A percentile compares a stretch with the other conserved stretches of the same genome.
phyloP scores from a whole-genome alignment of 176 grass and related monocot genomes.

The Saccharum officinarum region DNA sequence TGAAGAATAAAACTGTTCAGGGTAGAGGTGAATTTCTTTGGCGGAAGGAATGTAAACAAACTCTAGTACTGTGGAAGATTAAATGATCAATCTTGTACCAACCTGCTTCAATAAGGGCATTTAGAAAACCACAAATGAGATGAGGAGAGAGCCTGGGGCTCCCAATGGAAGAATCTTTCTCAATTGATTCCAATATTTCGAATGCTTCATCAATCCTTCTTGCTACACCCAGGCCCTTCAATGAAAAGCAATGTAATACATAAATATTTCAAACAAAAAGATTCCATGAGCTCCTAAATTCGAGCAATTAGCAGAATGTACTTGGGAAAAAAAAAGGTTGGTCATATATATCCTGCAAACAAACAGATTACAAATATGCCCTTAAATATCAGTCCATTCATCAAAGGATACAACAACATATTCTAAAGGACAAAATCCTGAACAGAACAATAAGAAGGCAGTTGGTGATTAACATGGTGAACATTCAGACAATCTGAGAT shows the following conservation, averaged over 20 bases:
- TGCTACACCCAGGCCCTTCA: slow-evolving; percentile 85
- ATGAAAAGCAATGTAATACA: slow-evolving; percentile 25
- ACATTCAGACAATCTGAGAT: background rate
- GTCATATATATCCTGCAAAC: background rate
- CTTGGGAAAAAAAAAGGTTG: background rate
- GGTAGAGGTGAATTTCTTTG: background rate
- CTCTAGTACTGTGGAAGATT: slow-evolving; percentile 14
- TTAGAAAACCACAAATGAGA: slow-evolving; percentile 84
- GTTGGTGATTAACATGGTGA: background rate
- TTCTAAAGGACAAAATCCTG: no score
- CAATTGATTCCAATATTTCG: slow-evolving; percentile 72
- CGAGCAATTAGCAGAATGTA: slow-evolving; percentile 4
- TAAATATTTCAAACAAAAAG: background rate
- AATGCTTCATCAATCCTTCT: slow-evolving; percentile 91
- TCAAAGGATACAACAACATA: no score
- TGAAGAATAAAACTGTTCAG: slow-evolving; percentile 10
- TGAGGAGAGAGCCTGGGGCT: slow-evolving; percentile 59
- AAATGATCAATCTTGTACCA: slow-evolving; percentile 32
- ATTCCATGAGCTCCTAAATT: slow-evolving; percentile 4
- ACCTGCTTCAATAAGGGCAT: slow-evolving; percentile 84
- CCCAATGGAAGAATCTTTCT: slow-evolving; percentile 65
- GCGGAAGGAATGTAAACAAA: background rate
- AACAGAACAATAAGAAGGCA: no score
- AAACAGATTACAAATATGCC: background rate
- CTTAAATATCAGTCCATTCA: background rate